Base-by-base conservation (phyloP, 2,329 filamentous ascomycete genomes). In the Phoma sp. region DNA sequence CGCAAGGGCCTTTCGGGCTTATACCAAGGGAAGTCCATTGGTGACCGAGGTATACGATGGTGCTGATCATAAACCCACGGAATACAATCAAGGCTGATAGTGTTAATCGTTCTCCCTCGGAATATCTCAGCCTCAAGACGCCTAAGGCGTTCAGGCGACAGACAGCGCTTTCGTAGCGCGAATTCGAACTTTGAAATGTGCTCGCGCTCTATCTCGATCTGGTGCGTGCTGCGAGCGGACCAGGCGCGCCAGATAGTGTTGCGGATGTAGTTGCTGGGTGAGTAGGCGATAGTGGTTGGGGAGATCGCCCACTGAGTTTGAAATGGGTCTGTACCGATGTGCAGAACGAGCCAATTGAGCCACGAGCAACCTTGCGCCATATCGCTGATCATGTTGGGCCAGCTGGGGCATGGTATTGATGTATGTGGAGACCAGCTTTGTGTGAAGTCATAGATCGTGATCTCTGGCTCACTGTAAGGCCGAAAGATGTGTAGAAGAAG, bases 11-110 rank as follows among this genome's bases (percentile, higher is more conserved):
- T 10, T 6, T 23, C 45, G 2, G 30, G 22, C 14, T 44, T 33
- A 30, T 64, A 60, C 57, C 59, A 64, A 2, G 61, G 59, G 25
- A 64, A 64, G 27, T 60, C 57, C 2, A 6, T 18, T 1, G 32
- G 9, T 8, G 47, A 48, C 27, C 52, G 35, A 18, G 48, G 23
- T 2, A 64, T 52, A 18, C 47, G 48, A 29, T 54, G 47, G 39
- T 58, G 52, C 36, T 56, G 50, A 14, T 62, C 61, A n/a, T 64
- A 64, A 2, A 43, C n/a, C 55, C 59, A 64, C 2, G 61, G 61
- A 39, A 64, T 59, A 24, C 59, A 64, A 42, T 64, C 61, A 18
- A 64, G 30, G 24, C 57, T 60, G 14, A 64, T 59, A 2, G 61
- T 61, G 9, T 58, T 60, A 27, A 62, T 57, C 7, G 27, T 50